Evolutionary conservation across 2,329 filamentous ascomycete genomes (phyloP).

Genomic region (Ophiostoma perfectum): DNA sequence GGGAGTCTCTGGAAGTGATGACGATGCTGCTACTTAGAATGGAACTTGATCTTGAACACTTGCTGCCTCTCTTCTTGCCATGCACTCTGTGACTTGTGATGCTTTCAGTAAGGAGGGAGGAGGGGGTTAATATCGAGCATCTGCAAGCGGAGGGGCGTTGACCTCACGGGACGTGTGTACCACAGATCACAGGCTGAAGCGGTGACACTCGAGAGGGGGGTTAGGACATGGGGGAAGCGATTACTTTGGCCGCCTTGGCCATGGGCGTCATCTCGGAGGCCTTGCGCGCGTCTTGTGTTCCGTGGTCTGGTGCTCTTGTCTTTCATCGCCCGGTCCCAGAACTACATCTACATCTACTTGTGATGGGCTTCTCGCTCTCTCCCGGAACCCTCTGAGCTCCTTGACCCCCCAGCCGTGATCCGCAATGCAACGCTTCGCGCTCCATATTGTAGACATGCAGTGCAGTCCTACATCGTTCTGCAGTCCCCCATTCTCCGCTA

Average conservation of each 20-base stretch:
- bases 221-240: neutral
- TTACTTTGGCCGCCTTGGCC: neutral
- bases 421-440: neutral
- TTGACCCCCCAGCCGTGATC: neutral
- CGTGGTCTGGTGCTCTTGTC: too few species aligned
- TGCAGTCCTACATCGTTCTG: neutral
- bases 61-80: too few species aligned
- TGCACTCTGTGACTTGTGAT: too few species aligned
- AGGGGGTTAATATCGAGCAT: too few species aligned
- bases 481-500: constrained; percentile 10
- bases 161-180: neutral
- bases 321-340: neutral
- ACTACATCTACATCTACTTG: neutral
- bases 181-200: neutral
- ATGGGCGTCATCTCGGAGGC: neutral
- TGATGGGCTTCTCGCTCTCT: neutral
- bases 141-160: neutral
- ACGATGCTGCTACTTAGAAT: neutral
- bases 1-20: neutral
- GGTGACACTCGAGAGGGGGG: neutral
- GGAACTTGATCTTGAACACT: too few species aligned
- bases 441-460: neutral
- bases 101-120: too few species aligned
- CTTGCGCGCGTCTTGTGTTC: neutral
- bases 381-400: neutral